A percentile compares a stretch with the other conserved stretches of the same genome.
phyloP scores from a whole-genome alignment of 2,329 filamentous ascomycete genomes.

The Paraconiothyrium sp. region DNA sequence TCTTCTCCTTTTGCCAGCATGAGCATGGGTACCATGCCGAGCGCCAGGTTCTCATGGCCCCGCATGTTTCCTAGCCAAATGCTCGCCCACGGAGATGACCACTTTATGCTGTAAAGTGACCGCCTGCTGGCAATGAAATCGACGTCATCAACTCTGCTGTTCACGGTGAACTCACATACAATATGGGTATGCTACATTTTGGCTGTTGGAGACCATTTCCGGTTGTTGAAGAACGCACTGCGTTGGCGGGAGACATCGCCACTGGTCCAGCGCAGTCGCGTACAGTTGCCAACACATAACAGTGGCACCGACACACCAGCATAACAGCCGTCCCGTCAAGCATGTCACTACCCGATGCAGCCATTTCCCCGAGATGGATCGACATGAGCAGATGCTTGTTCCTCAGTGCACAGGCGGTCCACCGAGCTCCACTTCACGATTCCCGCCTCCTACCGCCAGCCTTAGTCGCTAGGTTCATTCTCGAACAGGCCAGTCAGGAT shows the following conservation, averaged over 20 bases:
- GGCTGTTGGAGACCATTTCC: constrained; percentile 8
- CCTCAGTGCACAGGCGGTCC: constrained; percentile 22
- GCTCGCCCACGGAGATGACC: constrained; percentile 34
- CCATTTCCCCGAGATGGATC: constrained; percentile 38
- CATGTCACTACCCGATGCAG: constrained; percentile 35
- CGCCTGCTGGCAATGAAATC: constrained; percentile 22
- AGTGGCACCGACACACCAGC: constrained; percentile 23
- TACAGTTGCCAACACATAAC: constrained; percentile 21
- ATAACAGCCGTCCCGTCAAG: constrained; percentile 17
- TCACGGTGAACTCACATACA: constrained; percentile 4
- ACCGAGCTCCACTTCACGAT: constrained; percentile 34
- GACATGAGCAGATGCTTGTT: constrained; percentile 25
- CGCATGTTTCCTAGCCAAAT: constrained; percentile 20
- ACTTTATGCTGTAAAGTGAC: constrained; percentile 34
- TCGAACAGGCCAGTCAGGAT: constrained; percentile 28
- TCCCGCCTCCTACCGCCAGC: constrained; percentile 20
- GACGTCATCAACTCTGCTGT: constrained; percentile 35
- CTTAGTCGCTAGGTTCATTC: constrained; percentile 29
- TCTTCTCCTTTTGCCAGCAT: constrained; percentile 21
- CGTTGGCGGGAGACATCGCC: constrained; percentile 2
- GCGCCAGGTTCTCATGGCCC: constrained; percentile 16
- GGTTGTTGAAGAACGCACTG: constrained; percentile 10
- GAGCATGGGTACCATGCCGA: constrained; percentile 17
- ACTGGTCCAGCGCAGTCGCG: constrained; percentile 13
- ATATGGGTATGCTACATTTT: not conserved